These are phyloP conservation scores for Massariosphaeria phaeospora DNA, from an alignment of 495 filamentous ascomycete genomes.

Conservation along the genomic window DNA sequence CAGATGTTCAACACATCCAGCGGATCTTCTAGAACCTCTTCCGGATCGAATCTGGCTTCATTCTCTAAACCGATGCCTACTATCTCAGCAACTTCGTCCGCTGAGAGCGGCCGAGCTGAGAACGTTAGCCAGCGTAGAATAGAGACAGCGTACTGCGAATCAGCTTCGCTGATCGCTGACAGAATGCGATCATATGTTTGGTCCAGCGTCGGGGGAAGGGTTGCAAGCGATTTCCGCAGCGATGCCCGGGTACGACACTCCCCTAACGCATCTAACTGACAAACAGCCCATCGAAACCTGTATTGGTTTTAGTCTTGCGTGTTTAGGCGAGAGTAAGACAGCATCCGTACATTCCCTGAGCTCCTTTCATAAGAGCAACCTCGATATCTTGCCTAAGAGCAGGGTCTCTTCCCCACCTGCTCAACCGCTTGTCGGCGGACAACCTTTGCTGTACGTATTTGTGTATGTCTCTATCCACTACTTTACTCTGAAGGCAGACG, in stretches of 20 bases:
- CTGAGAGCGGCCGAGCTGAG: constrained; percentile 10
- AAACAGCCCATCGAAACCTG: constrained; percentile 35
- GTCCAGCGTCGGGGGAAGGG: constrained; percentile 14
- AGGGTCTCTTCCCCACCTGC: constrained; percentile 5
- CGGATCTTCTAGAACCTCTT: constrained; percentile 29
- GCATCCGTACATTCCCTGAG: constrained; percentile 20
- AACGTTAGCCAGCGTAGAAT: constrained; percentile 29
- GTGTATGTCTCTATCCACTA: constrained; percentile 22
- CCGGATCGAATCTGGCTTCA: constrained; percentile 2
- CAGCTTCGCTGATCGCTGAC: constrained; percentile 8
- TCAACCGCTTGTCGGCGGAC: neutral
- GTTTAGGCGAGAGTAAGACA: constrained; percentile 6
- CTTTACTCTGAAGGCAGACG: constrained; percentile 8
- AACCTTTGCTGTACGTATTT: constrained; percentile 18
- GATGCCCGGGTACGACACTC: constrained; percentile 9
- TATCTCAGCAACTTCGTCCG: constrained; percentile 24
- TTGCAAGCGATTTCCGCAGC: constrained; percentile 22
- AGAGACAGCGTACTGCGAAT: constrained; percentile 10
- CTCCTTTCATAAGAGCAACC: constrained; percentile 5
- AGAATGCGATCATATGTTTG: constrained; percentile 18
- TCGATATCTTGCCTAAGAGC: constrained; percentile 6
- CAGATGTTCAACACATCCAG: constrained; percentile 13
- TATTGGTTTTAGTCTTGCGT: constrained; percentile 3
- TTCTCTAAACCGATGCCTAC: constrained; percentile 9
- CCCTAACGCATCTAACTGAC: constrained; percentile 30